Percentiles rank a stretch among this genome's conserved stretches.
Evolutionary conservation across 2,329 filamentous ascomycete genomes (phyloP).

Genomic region (Verticillium tricorpus): DNA sequence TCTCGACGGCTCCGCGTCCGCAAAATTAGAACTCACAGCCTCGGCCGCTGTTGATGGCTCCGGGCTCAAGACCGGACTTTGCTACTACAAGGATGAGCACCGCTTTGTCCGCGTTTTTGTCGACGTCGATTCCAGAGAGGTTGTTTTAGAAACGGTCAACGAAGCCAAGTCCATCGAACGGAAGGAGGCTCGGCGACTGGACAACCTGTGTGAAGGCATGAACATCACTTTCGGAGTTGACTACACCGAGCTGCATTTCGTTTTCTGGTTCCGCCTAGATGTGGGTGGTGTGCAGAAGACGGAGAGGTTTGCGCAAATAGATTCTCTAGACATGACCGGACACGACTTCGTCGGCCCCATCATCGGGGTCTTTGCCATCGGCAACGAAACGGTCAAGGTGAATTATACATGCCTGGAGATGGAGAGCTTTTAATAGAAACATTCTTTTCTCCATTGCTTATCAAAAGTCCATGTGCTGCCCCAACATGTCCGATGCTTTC

Average conservation of each 20-base stretch:
- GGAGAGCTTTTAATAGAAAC: background rate
- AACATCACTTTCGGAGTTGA: background rate
- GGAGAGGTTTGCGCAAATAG: constrained; percentile 9
- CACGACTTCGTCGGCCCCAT: constrained; percentile 27
- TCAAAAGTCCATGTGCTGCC: background rate
- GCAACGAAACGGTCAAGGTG: background rate
- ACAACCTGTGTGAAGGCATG: background rate
- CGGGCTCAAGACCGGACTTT: constrained; percentile 12
- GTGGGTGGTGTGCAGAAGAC: background rate
- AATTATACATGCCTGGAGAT: background rate
- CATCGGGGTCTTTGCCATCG: constrained; percentile 22
- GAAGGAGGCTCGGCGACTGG: background rate
- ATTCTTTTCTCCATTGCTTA: background rate
- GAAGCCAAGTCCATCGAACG: constrained; percentile 7
- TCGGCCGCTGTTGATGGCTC: background rate
- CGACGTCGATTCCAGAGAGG: constrained; percentile 1
- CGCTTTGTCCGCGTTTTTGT: constrained; percentile 11
- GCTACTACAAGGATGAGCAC: constrained; percentile 19
- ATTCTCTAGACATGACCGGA: constrained; percentile 22
- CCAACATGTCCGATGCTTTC: constrained; percentile 29
- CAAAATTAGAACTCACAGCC: background rate
- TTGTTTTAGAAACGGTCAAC: constrained; percentile 14
- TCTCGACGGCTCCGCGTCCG: constrained; percentile 2
- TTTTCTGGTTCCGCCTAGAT: background rate
- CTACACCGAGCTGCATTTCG: background rate